phyloP scores from a whole-genome alignment of 2,329 filamentous ascomycete genomes.

The Penicillium sp. region DNA sequence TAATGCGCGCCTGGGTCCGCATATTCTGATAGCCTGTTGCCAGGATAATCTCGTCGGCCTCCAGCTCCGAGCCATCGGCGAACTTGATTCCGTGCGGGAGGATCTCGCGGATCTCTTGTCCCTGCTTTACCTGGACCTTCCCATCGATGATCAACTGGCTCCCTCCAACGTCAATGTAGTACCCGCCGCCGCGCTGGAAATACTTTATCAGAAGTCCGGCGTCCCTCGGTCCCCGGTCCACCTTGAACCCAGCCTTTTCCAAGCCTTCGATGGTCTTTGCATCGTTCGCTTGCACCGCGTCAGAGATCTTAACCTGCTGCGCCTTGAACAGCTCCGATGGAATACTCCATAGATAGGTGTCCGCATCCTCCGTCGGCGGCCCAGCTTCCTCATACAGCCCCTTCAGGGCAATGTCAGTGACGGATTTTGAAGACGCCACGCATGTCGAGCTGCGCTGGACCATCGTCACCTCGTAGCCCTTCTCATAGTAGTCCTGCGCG shows the following conservation, averaged over 20 bases:
- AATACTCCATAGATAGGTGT: slow-evolving; percentile 58
- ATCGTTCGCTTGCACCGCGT: slow-evolving; percentile 36
- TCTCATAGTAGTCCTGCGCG: slow-evolving; percentile 64
- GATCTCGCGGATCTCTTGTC: slow-evolving; percentile 56
- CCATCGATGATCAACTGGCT: slow-evolving; percentile 61
- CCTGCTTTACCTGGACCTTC: slow-evolving; percentile 63
- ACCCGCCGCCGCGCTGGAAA: slow-evolving; percentile 64
- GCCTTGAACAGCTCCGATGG: slow-evolving; percentile 62
- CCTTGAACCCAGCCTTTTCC: slow-evolving; percentile 57
- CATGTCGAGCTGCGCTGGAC: slow-evolving; percentile 66
- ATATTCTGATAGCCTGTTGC: slow-evolving; percentile 64
- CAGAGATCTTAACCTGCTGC: slow-evolving; percentile 50
- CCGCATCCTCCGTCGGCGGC: slow-evolving; percentile 64
- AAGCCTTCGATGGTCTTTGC: slow-evolving; percentile 46
- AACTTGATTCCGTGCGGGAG: slow-evolving; percentile 51
- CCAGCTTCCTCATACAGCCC: slow-evolving; percentile 49
- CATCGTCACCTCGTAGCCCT: slow-evolving; percentile 66
- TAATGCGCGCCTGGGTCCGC: slow-evolving; percentile 57
- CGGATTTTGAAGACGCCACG: slow-evolving; percentile 57
- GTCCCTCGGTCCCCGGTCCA: slow-evolving; percentile 57
- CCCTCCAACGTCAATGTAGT: slow-evolving; percentile 68
- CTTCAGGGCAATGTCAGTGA: slow-evolving; percentile 54
- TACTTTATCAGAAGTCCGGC: slow-evolving; percentile 62
- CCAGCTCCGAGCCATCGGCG: slow-evolving; percentile 56
- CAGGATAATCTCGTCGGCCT: slow-evolving; percentile 64